These are phyloP conservation scores for Spizellomyces punctatus DNA, from an alignment of 192 early-diverging fungal genomes.

Conservation along the genomic window DNA sequence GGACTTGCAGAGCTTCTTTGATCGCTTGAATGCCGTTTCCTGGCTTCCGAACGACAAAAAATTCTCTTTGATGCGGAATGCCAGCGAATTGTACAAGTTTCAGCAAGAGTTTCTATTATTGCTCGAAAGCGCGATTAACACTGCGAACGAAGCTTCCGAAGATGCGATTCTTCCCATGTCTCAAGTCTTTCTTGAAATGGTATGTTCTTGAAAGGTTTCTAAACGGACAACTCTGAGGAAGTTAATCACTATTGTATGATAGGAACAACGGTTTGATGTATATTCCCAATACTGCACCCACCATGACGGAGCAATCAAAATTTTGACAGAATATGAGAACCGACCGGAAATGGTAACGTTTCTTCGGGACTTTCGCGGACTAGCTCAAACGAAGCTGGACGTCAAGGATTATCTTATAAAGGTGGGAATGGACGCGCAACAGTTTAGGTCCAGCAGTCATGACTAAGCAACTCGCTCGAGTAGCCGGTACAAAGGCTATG, in stretches of 20 bases:
- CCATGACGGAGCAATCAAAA: conserved; percentile 35
- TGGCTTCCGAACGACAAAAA: conserved; percentile 37
- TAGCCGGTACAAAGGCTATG: conserved; percentile 39
- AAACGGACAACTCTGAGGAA: not conserved
- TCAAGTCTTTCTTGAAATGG: too few species aligned
- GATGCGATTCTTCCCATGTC: too few species aligned
- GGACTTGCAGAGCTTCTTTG: conserved; percentile 33
- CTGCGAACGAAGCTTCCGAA: too few species aligned
- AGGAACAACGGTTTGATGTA: conserved; percentile 31
- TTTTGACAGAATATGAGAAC: conserved; percentile 30
- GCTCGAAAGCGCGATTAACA: conserved; percentile 5
- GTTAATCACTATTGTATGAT: conserved; percentile 22
- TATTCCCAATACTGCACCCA: conserved; percentile 39
- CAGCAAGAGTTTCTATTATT: conserved; percentile 33
- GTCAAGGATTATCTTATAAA: conserved; percentile 39
- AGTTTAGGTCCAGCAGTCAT: conserved; percentile 1
- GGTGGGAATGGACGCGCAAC: not conserved
- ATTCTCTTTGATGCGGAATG: conserved; percentile 37
- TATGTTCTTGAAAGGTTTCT: too few species aligned
- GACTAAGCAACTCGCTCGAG: not conserved
- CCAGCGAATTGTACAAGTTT: conserved; percentile 35
- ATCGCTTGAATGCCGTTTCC: conserved; percentile 35
- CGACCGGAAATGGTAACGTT: conserved; percentile 39
- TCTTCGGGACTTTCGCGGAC: conserved; percentile 31
- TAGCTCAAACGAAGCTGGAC: conserved; percentile 31